Evolutionary conservation across 2,329 filamentous ascomycete species (phyloP), one percentile per base, ranked within the genome.

Genomic region (Fusarium tuaranense): DNA sequence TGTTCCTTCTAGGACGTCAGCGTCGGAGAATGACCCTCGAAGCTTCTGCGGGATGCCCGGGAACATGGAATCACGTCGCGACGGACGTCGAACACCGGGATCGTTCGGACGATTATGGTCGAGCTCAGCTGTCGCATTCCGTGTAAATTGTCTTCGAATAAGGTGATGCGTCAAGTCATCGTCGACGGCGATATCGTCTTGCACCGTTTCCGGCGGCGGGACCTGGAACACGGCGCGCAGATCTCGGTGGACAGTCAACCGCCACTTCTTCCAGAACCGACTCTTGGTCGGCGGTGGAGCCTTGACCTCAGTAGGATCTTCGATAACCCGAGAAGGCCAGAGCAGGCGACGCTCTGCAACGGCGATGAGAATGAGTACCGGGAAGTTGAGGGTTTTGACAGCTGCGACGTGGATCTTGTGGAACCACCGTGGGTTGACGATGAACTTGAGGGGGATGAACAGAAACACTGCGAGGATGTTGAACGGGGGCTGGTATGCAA

Each of bases 361-460:
- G 20, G 92, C 90, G 70, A 97, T 93, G 69, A 92, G 77, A 5
- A 96, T 87, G 2, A 97, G 86, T 7, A 95, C 85, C 0, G 94
- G 94, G 3, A 93, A 87, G 81, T 97, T 97, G 78, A 95, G 88
- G 10, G 91, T 84, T 41, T 94, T 91, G 25, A 97, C 92, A 12
- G 90, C 89, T 68, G 91, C 90, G 67, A 97, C 94, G 80, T 97
- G 95, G 78, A 96, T 93, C 83, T 96, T 97, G 86, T 97, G 94
- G 80, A 97, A 97, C 94, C 94, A 96, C 53, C 94, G 91, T 0
- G 93, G 91, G n/a, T 91, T 91, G 39, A 95, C 86, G n/a, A 94
- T 77, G 77, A 94, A 94, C 77, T 95, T 95, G 70, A 97, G 87
- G 0, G 94, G 94, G 2, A 96, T 87, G 18, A 97, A 87, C 32